Conservation (phyloP, 1,139 yeast species). For the Kodamaea alishanica region DNA sequence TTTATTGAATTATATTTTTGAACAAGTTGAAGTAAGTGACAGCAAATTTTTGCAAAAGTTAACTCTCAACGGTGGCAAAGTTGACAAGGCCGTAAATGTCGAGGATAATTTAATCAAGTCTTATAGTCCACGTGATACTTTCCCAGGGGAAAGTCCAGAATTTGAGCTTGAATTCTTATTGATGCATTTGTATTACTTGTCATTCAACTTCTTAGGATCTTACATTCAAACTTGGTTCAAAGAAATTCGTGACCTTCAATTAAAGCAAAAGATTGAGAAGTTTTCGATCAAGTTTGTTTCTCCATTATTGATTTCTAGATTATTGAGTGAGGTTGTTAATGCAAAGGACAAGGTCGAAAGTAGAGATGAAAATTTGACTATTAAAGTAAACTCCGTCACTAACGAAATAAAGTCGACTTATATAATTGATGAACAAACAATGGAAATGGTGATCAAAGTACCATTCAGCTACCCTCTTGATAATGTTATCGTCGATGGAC, state of each 20-base stretch:
- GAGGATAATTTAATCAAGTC: constrained; percentile 16
- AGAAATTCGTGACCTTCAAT: constrained; percentile 54
- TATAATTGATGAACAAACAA: constrained; percentile 80
- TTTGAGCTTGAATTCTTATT: constrained; percentile 37
- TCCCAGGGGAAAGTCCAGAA: constrained; percentile 17
- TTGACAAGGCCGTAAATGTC: constrained; percentile 5
- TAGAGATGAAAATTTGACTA: constrained; percentile 54
- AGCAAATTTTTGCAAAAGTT: constrained; percentile 28
- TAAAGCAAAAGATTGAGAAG: constrained; percentile 55
- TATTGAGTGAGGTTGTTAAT: constrained; percentile 52
- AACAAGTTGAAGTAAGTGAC: constrained; percentile 44
- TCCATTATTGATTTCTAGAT: constrained; percentile 57
- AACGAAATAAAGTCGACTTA: constrained; percentile 74
- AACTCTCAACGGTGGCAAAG: constrained; percentile 20
- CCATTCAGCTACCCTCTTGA: constrained; percentile 74
- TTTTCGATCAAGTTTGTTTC: constrained; percentile 63
- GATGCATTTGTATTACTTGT: constrained; percentile 53
- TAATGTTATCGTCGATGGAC: constrained; percentile 72
- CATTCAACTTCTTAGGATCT: constrained; percentile 63
- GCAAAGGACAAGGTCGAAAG: constrained; percentile 35
- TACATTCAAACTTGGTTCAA: constrained; percentile 70
- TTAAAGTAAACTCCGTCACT: constrained; percentile 58
- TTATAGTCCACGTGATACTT: constrained; percentile 20
- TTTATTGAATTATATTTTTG: constrained; percentile 50
- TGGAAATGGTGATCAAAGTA: constrained; percentile 72